A percentile compares a stretch with the other conserved stretches of the same genome.
Evolutionary conservation across 371 early-diverging fungal species (phyloP).

Genomic region (Phascolomyces articulosus): DNA sequence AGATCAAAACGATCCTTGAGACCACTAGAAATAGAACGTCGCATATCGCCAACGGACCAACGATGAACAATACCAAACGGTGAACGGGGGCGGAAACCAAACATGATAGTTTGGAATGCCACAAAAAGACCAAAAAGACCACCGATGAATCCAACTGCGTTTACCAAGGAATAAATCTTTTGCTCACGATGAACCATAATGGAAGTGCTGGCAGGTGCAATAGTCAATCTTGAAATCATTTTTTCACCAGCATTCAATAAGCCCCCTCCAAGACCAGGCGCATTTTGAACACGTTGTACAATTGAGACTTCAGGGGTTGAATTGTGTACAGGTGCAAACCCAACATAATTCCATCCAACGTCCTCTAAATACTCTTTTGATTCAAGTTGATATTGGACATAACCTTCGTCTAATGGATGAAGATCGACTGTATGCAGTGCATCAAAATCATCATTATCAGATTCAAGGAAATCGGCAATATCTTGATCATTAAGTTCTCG

Average conservation of each 20-base stretch:
- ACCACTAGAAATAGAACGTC: conserved; percentile 22
- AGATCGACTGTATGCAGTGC: conserved; percentile 26
- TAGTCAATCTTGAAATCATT: conserved; percentile 3
- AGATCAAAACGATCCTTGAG: conserved; percentile 24
- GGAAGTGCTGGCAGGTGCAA: conserved; percentile 13
- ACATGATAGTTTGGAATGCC: conserved; percentile 32
- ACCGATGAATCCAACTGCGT: conserved; percentile 33
- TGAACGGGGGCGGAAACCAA: conserved; percentile 42
- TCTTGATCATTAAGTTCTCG: conserved; percentile 6
- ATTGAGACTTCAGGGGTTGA: conserved; percentile 19
- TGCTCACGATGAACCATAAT: conserved; percentile 19
- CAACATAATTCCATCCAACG: conserved; percentile 32
- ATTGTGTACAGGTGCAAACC: conserved; percentile 22
- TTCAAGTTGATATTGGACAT: conserved; percentile 23
- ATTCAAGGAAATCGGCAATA: conserved; percentile 14
- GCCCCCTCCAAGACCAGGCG: neutral
- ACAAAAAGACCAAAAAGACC: conserved; percentile 40
- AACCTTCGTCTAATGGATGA: conserved; percentile 10
- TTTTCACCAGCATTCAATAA: no score
- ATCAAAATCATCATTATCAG: conserved; percentile 26
- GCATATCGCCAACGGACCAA: conserved; percentile 37
- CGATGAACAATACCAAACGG: conserved; percentile 44
- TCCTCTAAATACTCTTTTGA: conserved; percentile 17
- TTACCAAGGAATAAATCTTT: conserved; percentile 27
- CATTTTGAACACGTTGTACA: conserved; percentile 15